A percentile compares a stretch with the other conserved stretches of the same genome.
Conservation (phyloP, 2,329 filamentous ascomycete species). For the Colletotrichum lini region DNA sequence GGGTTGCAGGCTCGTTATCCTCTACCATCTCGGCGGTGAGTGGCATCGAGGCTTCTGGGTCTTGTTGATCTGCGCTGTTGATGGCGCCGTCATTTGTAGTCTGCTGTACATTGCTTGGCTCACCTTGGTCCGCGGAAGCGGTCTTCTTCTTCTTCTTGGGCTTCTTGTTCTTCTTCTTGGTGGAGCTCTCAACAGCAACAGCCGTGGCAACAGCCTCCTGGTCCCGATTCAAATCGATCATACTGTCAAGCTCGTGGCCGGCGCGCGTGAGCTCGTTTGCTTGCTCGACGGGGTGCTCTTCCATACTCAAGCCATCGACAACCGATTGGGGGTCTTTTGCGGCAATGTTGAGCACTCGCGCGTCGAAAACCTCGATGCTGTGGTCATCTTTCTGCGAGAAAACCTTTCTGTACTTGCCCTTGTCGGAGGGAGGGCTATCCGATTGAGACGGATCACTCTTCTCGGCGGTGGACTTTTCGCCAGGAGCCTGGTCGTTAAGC, state of each 20-base stretch:
- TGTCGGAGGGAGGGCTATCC: neutral
- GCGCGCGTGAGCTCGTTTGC: neutral
- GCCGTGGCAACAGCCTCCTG: neutral
- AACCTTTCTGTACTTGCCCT: conserved; percentile 20
- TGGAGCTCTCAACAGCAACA: neutral
- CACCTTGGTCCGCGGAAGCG: neutral
- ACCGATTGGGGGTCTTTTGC: neutral
- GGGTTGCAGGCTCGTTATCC: neutral
- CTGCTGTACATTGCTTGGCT: neutral
- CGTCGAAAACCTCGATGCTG: conserved; percentile 8
- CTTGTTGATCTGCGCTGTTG: neutral
- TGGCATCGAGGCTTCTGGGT: neutral
- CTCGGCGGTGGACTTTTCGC: neutral
- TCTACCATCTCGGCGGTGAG: neutral
- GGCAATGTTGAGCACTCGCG: neutral
- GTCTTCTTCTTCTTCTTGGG: conserved; percentile 46
- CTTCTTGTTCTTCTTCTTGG: conserved; percentile 43
- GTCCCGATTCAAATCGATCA: neutral
- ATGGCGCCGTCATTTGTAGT: neutral
- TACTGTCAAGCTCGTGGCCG: conserved; percentile 1
- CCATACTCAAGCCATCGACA: too few species aligned
- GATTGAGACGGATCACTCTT: neutral
- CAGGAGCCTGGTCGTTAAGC: neutral
- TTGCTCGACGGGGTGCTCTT: neutral
- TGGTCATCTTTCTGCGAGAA: neutral